Base-by-base conservation (phyloP, 768 basidiomycete genomes). In the Gloeostereum incarnatum region DNA sequence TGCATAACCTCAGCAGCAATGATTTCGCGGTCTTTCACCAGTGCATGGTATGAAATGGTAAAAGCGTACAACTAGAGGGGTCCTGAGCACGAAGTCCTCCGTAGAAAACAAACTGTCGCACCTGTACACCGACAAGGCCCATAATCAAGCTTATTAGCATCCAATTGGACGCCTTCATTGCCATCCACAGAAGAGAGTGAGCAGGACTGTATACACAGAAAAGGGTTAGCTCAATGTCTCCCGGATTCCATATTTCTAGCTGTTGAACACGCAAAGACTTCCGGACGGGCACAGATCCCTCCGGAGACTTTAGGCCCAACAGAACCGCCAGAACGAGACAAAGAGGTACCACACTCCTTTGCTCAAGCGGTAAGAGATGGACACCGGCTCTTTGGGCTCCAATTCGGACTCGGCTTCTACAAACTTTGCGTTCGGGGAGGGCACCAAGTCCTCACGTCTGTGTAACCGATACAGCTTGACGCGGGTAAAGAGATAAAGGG, bases 141-240 rank as follows among this genome's bases (percentile, higher is more conserved):
- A 90, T 87, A 43, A 84, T 59, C n/a, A 73, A 47, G 24, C 74
- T 46, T 65, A 81, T 78, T 39, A 77, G 42, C 41, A 88, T 73
- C 86, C 87, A 91, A 57, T 86, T 90, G 14, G 78, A 69, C 17
- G 75, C 66, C 5, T 67, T 68, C 19, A 78, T 77, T 30, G 75
- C 73, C 54, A 78, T 69, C 87, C 87, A 91, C 46, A 87, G 52
- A 31, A 86, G 52, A 1, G 71, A 66, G 47, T 90, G 86, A 10
- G 70, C 75, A 27, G 88, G 88, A 1, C 87, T 90, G 58, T 89
- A 91, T 18, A 87, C 57, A 29, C 71, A 68, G 44, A 91, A 80
- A 21, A 91, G 60, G 45, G 66, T 68, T 44, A 75, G 64, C 51
- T 89, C 84, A 27, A 84, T 58, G 45, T 79, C 75, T 14, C 75